Conservation (phyloP, 1,284 basidiomycete species). For the Veloboletus limbatus region DNA sequence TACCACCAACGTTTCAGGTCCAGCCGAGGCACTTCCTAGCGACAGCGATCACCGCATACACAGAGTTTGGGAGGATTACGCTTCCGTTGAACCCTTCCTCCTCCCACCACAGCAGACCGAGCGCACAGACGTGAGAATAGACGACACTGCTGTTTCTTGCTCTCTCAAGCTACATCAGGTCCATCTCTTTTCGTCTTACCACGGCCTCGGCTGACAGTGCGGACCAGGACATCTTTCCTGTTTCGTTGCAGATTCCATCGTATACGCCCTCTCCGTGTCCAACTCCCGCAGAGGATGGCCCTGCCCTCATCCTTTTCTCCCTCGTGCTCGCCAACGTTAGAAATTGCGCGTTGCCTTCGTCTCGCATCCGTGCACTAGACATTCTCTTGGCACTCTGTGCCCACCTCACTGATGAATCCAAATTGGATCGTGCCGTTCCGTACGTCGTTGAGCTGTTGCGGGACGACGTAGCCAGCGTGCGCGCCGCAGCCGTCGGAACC, state of each 20-base stretch:
- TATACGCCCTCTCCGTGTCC: slow-evolving; percentile 50
- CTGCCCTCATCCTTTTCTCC: slow-evolving; percentile 78
- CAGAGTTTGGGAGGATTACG: slow-evolving; percentile 78
- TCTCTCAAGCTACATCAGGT: slow-evolving; percentile 67
- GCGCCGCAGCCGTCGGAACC: slow-evolving; percentile 76
- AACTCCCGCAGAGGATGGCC: slow-evolving; percentile 74
- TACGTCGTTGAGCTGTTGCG: slow-evolving; percentile 88
- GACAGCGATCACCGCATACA: slow-evolving; percentile 80
- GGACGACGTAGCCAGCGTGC: slow-evolving; percentile 81
- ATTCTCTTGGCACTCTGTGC: slow-evolving; percentile 81
- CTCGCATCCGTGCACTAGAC: slow-evolving; percentile 84
- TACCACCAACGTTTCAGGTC: slow-evolving; percentile 24
- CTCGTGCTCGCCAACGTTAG: slow-evolving; percentile 89
- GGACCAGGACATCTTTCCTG: slow-evolving; percentile 69
- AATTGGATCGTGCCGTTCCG: slow-evolving; percentile 91
- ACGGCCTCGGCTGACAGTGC: slow-evolving; percentile 6
- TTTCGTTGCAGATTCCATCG: slow-evolving; percentile 73
- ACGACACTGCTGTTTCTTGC: slow-evolving; percentile 35
- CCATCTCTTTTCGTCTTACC: slow-evolving; percentile 4
- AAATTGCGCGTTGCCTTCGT: slow-evolving; percentile 84
- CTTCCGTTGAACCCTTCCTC: slow-evolving; percentile 72
- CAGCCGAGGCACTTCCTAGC: slow-evolving; percentile 54
- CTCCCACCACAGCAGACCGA: slow-evolving; percentile 50
- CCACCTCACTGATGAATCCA: slow-evolving; percentile 91
- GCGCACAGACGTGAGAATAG: slow-evolving; percentile 52